phyloP scores from a whole-genome alignment of 306 rosid genomes.

The Glycine latifolia region DNA sequence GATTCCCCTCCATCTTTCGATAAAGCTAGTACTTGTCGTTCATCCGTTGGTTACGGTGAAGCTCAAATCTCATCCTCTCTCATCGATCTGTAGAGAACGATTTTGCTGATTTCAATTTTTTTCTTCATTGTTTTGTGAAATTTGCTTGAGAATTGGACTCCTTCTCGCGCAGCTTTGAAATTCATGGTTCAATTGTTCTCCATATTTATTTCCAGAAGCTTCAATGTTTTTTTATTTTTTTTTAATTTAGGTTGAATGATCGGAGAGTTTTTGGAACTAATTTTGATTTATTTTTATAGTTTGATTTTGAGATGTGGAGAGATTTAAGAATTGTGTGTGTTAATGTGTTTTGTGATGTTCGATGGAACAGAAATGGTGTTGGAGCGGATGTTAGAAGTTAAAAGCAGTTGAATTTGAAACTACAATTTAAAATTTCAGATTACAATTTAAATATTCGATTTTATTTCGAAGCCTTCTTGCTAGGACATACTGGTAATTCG shows the following conservation, averaged over 20 bases:
- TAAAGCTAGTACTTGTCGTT: not conserved
- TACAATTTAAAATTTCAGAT: not conserved
- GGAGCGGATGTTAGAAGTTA: not conserved
- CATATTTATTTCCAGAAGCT: not conserved
- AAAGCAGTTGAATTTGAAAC: not conserved
- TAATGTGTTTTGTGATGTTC: no score
- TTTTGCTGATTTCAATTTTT: not conserved
- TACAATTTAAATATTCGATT: not conserved
- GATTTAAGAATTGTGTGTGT: not conserved
- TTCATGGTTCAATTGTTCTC: not conserved
- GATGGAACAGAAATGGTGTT: no score
- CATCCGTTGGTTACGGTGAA: conserved; percentile 41
- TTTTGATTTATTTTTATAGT: not conserved
- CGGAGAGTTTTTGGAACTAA: not conserved
- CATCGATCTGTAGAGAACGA: not conserved
- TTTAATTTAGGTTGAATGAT: not conserved
- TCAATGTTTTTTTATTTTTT: not conserved
- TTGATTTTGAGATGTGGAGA: conserved; percentile 7
- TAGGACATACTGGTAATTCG: not conserved
- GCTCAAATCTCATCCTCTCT: not conserved
- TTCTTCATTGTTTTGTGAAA: no score
- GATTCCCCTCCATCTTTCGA: not conserved
- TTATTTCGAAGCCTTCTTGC: not conserved
- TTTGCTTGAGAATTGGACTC: not conserved
- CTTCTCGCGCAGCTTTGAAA: not conserved